Base-by-base conservation (phyloP, 2,329 filamentous ascomycete species). In the Phialocephala sp. region DNA sequence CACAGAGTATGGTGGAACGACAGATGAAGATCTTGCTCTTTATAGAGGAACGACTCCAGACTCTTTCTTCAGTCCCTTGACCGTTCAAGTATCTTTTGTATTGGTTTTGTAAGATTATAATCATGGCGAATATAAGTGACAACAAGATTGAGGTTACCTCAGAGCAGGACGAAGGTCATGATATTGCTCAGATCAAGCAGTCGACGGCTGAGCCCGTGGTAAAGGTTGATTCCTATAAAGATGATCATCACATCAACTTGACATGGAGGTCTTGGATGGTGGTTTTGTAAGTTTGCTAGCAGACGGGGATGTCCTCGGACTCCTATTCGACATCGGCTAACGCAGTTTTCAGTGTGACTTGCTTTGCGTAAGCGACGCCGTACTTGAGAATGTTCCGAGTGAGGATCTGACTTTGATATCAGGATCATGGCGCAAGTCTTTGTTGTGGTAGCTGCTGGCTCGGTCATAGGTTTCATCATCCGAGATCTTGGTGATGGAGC, bases 231-330 rank as follows among this genome's bases (percentile, higher is more conserved):
- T 70, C 69, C 4, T 70, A 67, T 39, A 63, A 39, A 64, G 75
- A 76, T 43, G 76, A 73, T 8, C 70, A 75, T 4, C 83, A 84
- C 69, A 76, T 86, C 67, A 75, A 81, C 57, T 75, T 86, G 14
- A 81, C 83, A 47, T 87, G 84, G 84, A 79, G 83, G 67, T 85
- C 83, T 62, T 87, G 84, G 83, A 71, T 81, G 11, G 80, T 81
- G 0, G 80, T 82, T 27, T 81, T 82, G 79, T 79, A 69, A 47
- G 77, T 71, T 12, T 14, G 20, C n/a, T 4, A 6, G 12, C 18
- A 8, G 8, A 39, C 36, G 14, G 8, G 14, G 36, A 8, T 8
- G 14, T 39, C n/a, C n/a, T n/a, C n/a, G n/a, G n/a, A n/a, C 1
- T 52, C 76, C 79, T 79, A 47, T 75, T 41, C 41, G 8, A 39